Evolutionary conservation across 2,329 filamentous ascomycete species (phyloP), one percentile per base, ranked within the genome.

Genomic region (Blastomyces gilchristii): DNA sequence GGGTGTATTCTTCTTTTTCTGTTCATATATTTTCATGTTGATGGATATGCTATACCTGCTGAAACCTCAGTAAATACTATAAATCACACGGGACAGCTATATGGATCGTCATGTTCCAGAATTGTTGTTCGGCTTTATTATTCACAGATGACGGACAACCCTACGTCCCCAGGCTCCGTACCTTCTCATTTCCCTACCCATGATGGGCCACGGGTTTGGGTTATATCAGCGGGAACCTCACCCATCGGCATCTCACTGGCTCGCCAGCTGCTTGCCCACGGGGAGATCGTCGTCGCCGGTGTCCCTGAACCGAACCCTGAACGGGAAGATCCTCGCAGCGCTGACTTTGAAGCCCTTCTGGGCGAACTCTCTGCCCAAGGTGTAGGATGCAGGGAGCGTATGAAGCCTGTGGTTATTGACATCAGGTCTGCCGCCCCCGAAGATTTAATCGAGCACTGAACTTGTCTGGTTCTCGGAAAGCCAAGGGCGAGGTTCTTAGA

Each of bases 221-320:
- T 99, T 72, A 80, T 99, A 67, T 96, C 92, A 12, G 88, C 90
- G 64, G 90, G 90, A 43, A 84, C 93, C 65, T 93, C 91, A 45
- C 91, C 93, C 14, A 83, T 97, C 67, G 88, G 88, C 62, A 88
- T 96, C 65, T 88, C 90, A 56, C 82, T 97, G 63, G 89, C 91
- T 62, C 86, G 88, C 62, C 85, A 90, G 69, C 82, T 96, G 53
- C 86, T 97, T 58, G 85, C 85, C n/a, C 91, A 97, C 76, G 93
- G 94, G 58, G 94, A 97, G 76, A 92, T 88, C 73, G 88, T 96
- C 57, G 88, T 93, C 58, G 89, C 91, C 5, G 94, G 92, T 62
- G 82, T 97, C 43, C 85, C 89, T 58, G 88, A 90, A 2, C 79
- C 83, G 60, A 90, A 94, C 75, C 87, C 92, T 67, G 89, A 92